Evolutionary conservation across 2,329 filamentous ascomycete species (phyloP).

Genomic region (Plectosphaerella cucumerina): DNA sequence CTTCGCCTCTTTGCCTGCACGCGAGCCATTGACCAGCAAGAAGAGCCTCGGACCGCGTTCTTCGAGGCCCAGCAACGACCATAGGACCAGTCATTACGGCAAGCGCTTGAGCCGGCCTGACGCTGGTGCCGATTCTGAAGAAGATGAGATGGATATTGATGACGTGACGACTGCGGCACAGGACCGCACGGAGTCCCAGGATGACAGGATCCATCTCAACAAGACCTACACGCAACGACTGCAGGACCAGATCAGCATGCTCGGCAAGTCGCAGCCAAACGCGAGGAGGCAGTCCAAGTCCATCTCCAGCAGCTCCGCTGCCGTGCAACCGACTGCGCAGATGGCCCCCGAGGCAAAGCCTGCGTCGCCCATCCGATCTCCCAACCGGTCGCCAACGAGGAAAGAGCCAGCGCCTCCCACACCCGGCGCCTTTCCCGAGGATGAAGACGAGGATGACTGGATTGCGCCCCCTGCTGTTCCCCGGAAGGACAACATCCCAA

Average conservation of each 20-base stretch:
- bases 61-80: constrained; percentile 72
- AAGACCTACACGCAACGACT: constrained; percentile 92
- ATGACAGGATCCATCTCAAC: constrained; percentile 51
- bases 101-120: constrained; percentile 49
- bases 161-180: constrained; percentile 28
- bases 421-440: constrained; percentile 57
- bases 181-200: constrained; percentile 39
- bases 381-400: constrained; percentile 29
- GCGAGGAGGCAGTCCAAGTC: constrained; percentile 44
- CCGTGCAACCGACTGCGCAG: constrained; percentile 21
- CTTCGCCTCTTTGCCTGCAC: constrained; percentile 86
- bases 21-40: constrained; percentile 80
- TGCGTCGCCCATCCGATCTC: constrained; percentile 30
- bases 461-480: constrained; percentile 44
- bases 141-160: constrained; percentile 46
- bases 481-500: constrained; percentile 28
- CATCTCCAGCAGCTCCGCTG: constrained; percentile 32
- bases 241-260: constrained; percentile 83
- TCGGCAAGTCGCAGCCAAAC: constrained; percentile 54
- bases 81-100: constrained; percentile 70
- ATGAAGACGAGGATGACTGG: constrained; percentile 50
- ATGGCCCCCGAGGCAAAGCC: constrained; percentile 21
- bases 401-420: constrained; percentile 29
- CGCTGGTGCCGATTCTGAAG: constrained; percentile 38
- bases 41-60: constrained; percentile 73